Base-by-base conservation (phyloP, 306 rosid species). In the Malus sylvestris region DNA sequence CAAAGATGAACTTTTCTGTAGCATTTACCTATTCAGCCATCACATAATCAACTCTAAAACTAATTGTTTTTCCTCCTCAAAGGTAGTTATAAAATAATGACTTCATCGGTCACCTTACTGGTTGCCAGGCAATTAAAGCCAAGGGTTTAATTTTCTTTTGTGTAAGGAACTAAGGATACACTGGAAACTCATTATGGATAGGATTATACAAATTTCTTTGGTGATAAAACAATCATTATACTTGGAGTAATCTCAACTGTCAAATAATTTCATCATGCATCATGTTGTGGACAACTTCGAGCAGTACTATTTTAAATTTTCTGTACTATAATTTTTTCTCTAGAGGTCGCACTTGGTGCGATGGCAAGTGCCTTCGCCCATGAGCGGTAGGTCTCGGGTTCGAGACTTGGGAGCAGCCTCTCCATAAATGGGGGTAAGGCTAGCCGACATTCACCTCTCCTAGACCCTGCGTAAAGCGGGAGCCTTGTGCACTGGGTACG, bases 271-370 rank as follows among this genome's bases (percentile, higher is more conserved):
- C 16, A 8, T 42, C 30, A 20, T 25, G 33, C 32, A 67, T 74
- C 67, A 52, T 63, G 55, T 42, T 80, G 76, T 42, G 46, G 77
- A 72, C 51, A 22, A 58, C n/a, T 55, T 33, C 9, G n/a, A 68
- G 65, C 68, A 71, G 66, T 57, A 51, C 78, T 77, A 53, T 69
- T 69, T 60, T 25, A 22, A 51, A 82, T 68, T 73, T 65, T 62
- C 57, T 71, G 58, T 45, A 66, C 75, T 71, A 44, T 25, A 66
- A 72, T 67, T 45, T 27, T 27, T 78, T 69, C 35, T 35, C 45
- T 33, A 67, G n/a, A n/a, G n/a, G n/a, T n/a, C n/a, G n/a, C n/a
- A n/a, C n/a, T n/a, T n/a, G n/a, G n/a, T n/a, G n/a, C n/a, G n/a
- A n/a, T n/a, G n/a, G n/a, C n/a, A n/a, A n/a, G n/a, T n/a, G n/a